Evolutionary conservation across 768 basidiomycete species (phyloP).

Genomic region (Chiua virens): DNA sequence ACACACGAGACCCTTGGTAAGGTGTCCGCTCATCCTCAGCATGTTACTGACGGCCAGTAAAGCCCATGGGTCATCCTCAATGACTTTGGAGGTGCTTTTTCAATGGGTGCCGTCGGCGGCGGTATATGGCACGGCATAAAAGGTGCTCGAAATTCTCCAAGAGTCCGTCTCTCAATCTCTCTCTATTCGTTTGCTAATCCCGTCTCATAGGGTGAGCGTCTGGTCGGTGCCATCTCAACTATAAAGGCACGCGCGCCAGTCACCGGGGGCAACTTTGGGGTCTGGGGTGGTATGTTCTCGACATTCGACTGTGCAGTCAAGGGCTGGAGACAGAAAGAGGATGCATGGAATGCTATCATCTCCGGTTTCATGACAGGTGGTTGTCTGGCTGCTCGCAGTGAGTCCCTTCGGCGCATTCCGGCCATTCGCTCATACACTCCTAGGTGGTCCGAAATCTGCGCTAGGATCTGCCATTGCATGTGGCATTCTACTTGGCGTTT

Average conservation of each 20-base stretch:
- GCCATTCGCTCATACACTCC: conserved; percentile 5
- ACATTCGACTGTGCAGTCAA: conserved; percentile 99
- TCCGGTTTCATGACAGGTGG: conserved; percentile 99
- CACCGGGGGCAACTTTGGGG: conserved; percentile 94
- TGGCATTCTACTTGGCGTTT: conserved; percentile 92
- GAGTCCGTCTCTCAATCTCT: conserved; percentile 50
- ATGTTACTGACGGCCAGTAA: conserved; percentile 7
- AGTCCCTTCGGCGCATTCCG: conserved; percentile 33
- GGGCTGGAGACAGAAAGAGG: conserved; percentile 94
- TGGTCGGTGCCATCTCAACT: conserved; percentile 90
- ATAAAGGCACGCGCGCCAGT: conserved; percentile 99
- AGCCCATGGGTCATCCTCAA: conserved; percentile 99
- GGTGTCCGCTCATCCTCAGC: conserved; percentile 9
- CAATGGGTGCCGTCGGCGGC: conserved; percentile 97
- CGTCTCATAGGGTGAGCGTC: conserved; percentile 76
- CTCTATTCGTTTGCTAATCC: background rate
- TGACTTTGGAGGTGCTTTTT: conserved; percentile 96
- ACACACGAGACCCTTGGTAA: conserved; percentile 91
- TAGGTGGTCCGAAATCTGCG: conserved; percentile 91
- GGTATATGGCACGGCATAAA: conserved; percentile 99
- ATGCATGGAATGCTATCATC: conserved; percentile 98
- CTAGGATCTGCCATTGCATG: conserved; percentile 93
- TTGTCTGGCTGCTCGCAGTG: conserved; percentile 90
- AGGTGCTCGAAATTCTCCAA: conserved; percentile 93
- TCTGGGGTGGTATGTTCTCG: conserved; percentile 98